A percentile compares a stretch with the other conserved stretches of the same genome.
Evolutionary conservation across 441 rosid species (phyloP).

Genomic region (Melastoma candidum): DNA sequence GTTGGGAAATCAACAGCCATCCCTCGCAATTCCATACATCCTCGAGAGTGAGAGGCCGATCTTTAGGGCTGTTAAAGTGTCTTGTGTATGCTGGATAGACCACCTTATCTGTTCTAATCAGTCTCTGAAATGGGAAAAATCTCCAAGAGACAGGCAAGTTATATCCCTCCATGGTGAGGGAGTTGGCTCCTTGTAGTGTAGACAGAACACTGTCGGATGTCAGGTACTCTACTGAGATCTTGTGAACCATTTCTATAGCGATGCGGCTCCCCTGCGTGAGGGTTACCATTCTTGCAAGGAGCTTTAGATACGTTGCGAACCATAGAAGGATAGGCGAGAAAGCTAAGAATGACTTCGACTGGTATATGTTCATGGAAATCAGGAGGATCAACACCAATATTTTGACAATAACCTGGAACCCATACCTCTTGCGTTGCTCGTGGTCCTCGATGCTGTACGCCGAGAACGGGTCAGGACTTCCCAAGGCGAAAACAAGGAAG

Average conservation of each 20-base stretch:
- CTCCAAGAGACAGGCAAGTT: neutral
- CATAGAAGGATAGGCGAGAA: neutral
- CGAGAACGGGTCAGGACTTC: slow-evolving; percentile 1
- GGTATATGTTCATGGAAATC: too few species aligned
- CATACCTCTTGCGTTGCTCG: neutral
- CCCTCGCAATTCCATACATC: slow-evolving; percentile 3
- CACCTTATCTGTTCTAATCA: neutral
- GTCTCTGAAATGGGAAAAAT: neutral
- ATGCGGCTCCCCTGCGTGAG: slow-evolving; percentile 2
- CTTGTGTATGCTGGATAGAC: neutral
- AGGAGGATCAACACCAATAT: neutral
- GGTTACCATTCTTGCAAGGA: neutral
- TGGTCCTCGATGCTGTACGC: neutral
- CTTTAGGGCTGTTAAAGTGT: neutral
- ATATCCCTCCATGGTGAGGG: slow-evolving; percentile 4
- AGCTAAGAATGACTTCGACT: neutral
- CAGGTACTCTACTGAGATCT: neutral
- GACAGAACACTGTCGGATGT: neutral
- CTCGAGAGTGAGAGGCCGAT: neutral
- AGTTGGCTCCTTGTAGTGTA: neutral
- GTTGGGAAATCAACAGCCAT: slow-evolving; percentile 1
- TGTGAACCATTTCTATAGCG: neutral
- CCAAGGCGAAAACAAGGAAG: neutral
- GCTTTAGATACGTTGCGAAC: neutral
- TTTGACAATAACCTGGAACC: neutral